Percentiles rank a stretch among this genome's conserved stretches.
These are phyloP conservation scores for Taphrina wiesneri DNA, from an alignment of 1,139 yeast genomes.

Conservation along the genomic window DNA sequence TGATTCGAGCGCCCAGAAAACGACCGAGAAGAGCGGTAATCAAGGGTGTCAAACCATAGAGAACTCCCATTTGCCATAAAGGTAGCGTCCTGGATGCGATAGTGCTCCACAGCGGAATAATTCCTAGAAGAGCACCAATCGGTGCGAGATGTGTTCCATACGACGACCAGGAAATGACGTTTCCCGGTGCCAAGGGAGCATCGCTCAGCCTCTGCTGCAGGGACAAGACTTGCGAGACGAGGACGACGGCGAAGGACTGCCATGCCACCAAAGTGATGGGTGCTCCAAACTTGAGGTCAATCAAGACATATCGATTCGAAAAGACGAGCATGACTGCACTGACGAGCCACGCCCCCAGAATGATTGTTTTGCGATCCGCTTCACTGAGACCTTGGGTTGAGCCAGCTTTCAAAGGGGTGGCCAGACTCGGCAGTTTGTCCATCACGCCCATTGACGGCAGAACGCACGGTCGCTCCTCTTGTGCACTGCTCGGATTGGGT, in stretches of 20 bases:
- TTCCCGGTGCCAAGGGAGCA: neutral
- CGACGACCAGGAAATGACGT: neutral
- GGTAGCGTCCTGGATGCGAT: constrained; percentile 9
- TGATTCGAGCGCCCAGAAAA: constrained; percentile 5
- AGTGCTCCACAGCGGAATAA: constrained; percentile 6
- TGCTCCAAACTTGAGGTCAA: constrained; percentile 6
- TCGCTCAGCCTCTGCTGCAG: constrained; percentile 8
- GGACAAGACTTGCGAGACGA: constrained; percentile 3
- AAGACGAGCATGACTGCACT: constrained; percentile 22
- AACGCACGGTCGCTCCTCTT: neutral
- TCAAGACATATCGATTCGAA: constrained; percentile 2
- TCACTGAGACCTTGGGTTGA: neutral
- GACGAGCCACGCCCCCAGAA: constrained; percentile 25
- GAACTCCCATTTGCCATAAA: constrained; percentile 5
- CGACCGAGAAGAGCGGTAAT: neutral
- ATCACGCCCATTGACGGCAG: neutral
- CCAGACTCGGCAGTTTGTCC: neutral
- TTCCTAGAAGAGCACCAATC: constrained; percentile 6
- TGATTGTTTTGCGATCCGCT: constrained; percentile 16
- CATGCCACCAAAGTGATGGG: constrained; percentile 4
- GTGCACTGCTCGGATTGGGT: too few species aligned
- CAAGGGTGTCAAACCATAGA: constrained; percentile 13
- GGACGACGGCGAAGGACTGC: constrained; percentile 5
- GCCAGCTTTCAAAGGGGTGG: neutral
- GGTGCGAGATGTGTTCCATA: constrained; percentile 9